Evolutionary conservation across 2,329 filamentous ascomycete genomes (phyloP), one percentile per base, ranked within the genome.

Genomic region (Aureobasidium sp.): DNA sequence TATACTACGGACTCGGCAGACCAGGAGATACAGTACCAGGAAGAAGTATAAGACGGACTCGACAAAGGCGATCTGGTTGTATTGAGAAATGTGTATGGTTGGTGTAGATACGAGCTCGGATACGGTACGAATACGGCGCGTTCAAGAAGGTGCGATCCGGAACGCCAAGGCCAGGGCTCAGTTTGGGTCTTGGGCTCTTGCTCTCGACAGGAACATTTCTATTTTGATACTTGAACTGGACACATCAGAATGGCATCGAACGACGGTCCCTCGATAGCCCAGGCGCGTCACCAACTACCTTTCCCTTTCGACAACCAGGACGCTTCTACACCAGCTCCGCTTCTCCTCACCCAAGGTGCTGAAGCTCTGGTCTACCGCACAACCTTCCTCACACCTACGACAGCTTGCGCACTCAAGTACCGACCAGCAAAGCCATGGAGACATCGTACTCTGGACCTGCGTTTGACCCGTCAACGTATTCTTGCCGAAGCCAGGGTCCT

Each of bases 301-400:
- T 74, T 79, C 37, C 82, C 87, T 67, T 87, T 91, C 74, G 79
- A 84, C 77, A 82, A 83, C 72, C 78, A 82, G 64, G 78, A 84
- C 42, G 63, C 65, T 25, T 42, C 34, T 2, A 49, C 59, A 1
- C 42, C 41, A 27, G 74, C 79, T 67, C 75, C 83, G 53, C 85
- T 90, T 65, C 88, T 96, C 70, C 84, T 97, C 68, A 87, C 90
- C 62, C 94, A 97, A 81, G 94, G 94, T 76, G 94, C 94, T 72
- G 94, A 99, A 83, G 92, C 90, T 63, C 90, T 93, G 66, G 85
- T 99, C 72, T 97, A 95, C 84, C 87, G 86, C 74, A 93, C 90
- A n/a, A 86, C 84, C 61, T 95, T 90, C 77, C 86, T 97, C 60
- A 73, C 82, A 1, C 83, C 89, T 42, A 73, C 79, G 62, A 79